Conservation (phyloP, 202 grass and related monocot genomes). For the Dendrocalamus latiflorus region DNA sequence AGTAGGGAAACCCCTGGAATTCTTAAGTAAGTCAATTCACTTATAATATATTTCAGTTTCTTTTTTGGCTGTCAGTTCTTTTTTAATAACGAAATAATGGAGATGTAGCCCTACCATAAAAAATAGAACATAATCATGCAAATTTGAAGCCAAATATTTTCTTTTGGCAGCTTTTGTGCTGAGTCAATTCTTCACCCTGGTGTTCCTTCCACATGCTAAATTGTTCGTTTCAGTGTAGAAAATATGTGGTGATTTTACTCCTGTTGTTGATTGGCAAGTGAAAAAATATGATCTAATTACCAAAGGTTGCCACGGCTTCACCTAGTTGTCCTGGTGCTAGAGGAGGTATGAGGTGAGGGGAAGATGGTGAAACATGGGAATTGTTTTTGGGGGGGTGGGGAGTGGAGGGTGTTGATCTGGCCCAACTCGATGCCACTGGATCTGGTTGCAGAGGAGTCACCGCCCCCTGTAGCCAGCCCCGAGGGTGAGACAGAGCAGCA, state of each 20-base stretch:
- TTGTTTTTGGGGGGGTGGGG: no score
- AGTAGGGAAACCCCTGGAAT: slow-evolving; percentile 6
- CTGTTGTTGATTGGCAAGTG: neutral
- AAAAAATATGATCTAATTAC: neutral
- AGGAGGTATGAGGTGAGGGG: no score
- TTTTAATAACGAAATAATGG: neutral
- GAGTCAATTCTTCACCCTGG: neutral
- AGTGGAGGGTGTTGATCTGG: neutral
- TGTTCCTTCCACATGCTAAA: neutral
- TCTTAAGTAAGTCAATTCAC: slow-evolving; percentile 37
- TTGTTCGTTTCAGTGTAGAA: slow-evolving; percentile 8
- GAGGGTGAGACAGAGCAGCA: neutral
- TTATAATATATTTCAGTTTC: neutral
- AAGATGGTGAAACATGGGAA: no score
- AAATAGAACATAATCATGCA: neutral
- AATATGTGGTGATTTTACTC: slow-evolving; percentile 8
- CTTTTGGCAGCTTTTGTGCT: slow-evolving; percentile 1
- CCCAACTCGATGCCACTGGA: no score
- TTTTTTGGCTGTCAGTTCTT: neutral
- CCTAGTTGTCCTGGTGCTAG: no score
- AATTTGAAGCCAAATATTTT: neutral
- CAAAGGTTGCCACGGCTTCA: no score
- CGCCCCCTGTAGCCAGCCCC: neutral
- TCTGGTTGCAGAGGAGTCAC: neutral
- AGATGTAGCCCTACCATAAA: neutral